Evolutionary conservation across 495 filamentous ascomycete species (phyloP).

Genomic region (Terfezia boudieri): DNA sequence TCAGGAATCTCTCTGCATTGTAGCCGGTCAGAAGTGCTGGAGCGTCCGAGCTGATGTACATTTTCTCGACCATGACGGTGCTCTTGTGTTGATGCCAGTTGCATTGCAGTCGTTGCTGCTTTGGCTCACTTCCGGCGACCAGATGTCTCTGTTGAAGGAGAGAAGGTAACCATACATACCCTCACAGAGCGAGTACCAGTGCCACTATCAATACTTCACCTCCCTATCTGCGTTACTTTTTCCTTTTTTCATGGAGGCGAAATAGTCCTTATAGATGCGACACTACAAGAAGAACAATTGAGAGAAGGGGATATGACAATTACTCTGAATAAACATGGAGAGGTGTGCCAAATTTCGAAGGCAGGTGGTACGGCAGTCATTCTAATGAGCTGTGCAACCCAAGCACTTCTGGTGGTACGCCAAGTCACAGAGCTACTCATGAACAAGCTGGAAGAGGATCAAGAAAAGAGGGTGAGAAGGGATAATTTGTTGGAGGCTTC

Average conservation of each 20-base stretch:
- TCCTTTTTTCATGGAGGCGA: conserved; percentile 47
- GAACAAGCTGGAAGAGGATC: conserved; percentile 49
- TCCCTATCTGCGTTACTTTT: conserved; percentile 71
- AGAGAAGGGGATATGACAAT: conserved; percentile 66
- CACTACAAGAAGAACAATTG: conserved; percentile 62
- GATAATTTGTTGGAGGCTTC: conserved; percentile 53
- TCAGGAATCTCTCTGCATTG: conserved; percentile 82
- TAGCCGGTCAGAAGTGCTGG: conserved; percentile 81
- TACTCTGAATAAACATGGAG: conserved; percentile 68
- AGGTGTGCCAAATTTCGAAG: conserved; percentile 81
- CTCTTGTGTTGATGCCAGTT: conserved; percentile 60
- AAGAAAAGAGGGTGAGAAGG: conserved; percentile 44
- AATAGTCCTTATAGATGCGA: conserved; percentile 46
- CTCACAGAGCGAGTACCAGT: conserved; percentile 75
- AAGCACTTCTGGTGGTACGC: conserved; percentile 57
- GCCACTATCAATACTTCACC: conserved; percentile 67
- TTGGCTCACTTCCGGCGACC: conserved; percentile 75
- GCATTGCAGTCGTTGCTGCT: conserved; percentile 66
- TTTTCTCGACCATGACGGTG: conserved; percentile 70
- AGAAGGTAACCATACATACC: conserved; percentile 57
- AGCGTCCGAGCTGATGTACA: conserved; percentile 72
- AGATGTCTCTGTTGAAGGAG: conserved; percentile 64
- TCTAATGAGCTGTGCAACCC: conserved; percentile 43
- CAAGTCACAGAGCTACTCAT: conserved; percentile 51
- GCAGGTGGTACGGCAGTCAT: conserved; percentile 54